Conservation (phyloP, 306 rosid genomes). For the Notholithocarpus densiflorus region DNA sequence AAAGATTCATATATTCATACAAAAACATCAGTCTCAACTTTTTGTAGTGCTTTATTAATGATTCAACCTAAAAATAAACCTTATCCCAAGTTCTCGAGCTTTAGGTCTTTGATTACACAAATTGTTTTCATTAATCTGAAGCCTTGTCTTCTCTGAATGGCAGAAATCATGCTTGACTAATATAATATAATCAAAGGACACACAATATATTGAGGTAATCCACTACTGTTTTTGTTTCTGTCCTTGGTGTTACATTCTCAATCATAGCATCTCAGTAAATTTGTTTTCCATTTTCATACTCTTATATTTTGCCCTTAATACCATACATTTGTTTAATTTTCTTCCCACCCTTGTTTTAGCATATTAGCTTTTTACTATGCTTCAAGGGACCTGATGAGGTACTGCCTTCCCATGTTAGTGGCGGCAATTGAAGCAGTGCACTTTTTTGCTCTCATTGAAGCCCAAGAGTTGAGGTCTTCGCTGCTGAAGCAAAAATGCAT, state of each 20-base stretch:
- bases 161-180: not conserved
- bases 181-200: not conserved
- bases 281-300: not conserved
- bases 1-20: not conserved
- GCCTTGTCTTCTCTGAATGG: not conserved
- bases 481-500: slow-evolving; percentile 20
- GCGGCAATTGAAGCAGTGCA: slow-evolving; percentile 1
- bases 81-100: not conserved
- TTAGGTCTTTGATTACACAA: not conserved
- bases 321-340: not conserved
- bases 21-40: not conserved
- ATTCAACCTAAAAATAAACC: not conserved
- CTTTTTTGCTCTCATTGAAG: slow-evolving; percentile 5
- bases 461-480: not conserved
- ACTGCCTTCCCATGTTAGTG: not conserved
- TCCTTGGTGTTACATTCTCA: not conserved
- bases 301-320: not conserved
- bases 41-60: not conserved
- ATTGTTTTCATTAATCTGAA: too few relatives aligned
- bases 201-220: not conserved
- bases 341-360: slow-evolving; percentile 21
- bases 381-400: slow-evolving; percentile 13
- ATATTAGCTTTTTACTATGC: slow-evolving; percentile 4
- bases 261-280: not conserved
- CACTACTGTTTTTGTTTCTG: not conserved